Evolutionary conservation across 148 eudicot genomes (phyloP).

Genomic region (Fagopyrum esculentum): DNA sequence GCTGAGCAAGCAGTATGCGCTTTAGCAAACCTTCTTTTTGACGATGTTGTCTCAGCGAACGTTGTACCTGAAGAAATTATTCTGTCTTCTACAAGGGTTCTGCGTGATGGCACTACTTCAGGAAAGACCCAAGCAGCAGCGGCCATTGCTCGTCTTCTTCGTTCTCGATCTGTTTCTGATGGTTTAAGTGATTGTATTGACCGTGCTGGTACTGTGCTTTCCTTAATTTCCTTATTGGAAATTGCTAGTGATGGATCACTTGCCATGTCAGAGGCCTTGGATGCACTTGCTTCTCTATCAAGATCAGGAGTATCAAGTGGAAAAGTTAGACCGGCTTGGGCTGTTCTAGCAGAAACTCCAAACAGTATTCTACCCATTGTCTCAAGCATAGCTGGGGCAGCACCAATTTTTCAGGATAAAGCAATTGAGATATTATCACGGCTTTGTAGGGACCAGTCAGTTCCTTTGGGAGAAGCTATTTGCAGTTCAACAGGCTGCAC

Average conservation of each 20-base stretch:
- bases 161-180: constrained; percentile 49
- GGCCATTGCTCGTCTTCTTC: constrained; percentile 79
- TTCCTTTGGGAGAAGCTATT: constrained; percentile 59
- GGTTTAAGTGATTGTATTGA: constrained; percentile 61
- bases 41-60: constrained; percentile 56
- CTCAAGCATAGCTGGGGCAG: constrained; percentile 56
- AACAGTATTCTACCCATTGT: constrained; percentile 64
- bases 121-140: constrained; percentile 95
- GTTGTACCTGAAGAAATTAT: constrained; percentile 69
- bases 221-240: constrained; percentile 70
- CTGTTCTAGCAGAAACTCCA: constrained; percentile 68
- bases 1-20: constrained; percentile 96
- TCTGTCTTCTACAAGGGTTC: constrained; percentile 80
- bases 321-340: constrained; percentile 66
- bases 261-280: constrained; percentile 72
- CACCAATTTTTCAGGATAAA: constrained; percentile 72
- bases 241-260: constrained; percentile 44
- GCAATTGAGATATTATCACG: constrained; percentile 80
- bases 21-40: constrained; percentile 78
- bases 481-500: constrained; percentile 59
- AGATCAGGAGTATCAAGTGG: constrained; percentile 49
- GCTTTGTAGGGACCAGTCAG: constrained; percentile 59
- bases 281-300: constrained; percentile 78
- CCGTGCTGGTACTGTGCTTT: constrained; percentile 79
- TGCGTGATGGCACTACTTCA: constrained; percentile 60